Percentiles rank a stretch among this genome's conserved stretches.
phyloP scores from a whole-genome alignment of 2,329 filamentous ascomycete genomes.

The Colletotrichum godetiae region DNA sequence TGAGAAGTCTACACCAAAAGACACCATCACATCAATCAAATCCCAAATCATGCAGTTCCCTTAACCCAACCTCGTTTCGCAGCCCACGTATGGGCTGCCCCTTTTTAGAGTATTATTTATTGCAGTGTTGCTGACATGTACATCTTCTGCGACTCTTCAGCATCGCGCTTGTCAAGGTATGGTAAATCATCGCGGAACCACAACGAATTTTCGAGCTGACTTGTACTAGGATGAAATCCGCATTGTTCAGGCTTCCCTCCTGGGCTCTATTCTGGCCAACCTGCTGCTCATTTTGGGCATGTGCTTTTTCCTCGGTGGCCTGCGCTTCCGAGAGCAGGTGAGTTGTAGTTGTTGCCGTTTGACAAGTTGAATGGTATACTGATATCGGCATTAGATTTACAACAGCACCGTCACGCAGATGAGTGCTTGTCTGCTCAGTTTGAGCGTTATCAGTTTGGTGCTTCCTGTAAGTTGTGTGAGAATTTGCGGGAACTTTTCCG shows the following conservation, averaged over 20 bases:
- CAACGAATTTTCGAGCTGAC: not conserved
- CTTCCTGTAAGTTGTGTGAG: conserved; percentile 71
- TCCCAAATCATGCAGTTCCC: conserved; percentile 48
- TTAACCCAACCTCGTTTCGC: conserved; percentile 8
- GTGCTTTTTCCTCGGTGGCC: conserved; percentile 87
- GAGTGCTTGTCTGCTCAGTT: conserved; percentile 90
- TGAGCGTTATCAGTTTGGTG: conserved; percentile 90
- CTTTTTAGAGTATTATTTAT: conserved; percentile 35
- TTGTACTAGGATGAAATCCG: conserved; percentile 76
- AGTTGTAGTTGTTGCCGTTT: conserved; percentile 35
- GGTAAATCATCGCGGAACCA: conserved; percentile 24
- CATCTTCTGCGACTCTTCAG: conserved; percentile 54
- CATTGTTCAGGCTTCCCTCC: conserved; percentile 89
- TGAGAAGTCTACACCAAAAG: conserved; percentile 47
- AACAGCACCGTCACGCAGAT: conserved; percentile 97
- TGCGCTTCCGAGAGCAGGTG: conserved; percentile 88
- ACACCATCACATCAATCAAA: conserved; percentile 63
- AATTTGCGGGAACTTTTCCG: conserved; percentile 38
- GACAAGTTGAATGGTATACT: not conserved
- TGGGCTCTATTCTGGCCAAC: conserved; percentile 92
- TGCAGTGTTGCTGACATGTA: conserved; percentile 45
- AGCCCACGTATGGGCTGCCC: conserved; percentile 36
- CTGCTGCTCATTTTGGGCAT: conserved; percentile 90
- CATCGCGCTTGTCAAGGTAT: conserved; percentile 79
- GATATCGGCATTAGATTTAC: conserved; percentile 71